Percentiles rank a stretch among this genome's conserved stretches.
phyloP scores from a whole-genome alignment of 176 grass and related monocot species.

The Hsuehochloa calcarea region DNA sequence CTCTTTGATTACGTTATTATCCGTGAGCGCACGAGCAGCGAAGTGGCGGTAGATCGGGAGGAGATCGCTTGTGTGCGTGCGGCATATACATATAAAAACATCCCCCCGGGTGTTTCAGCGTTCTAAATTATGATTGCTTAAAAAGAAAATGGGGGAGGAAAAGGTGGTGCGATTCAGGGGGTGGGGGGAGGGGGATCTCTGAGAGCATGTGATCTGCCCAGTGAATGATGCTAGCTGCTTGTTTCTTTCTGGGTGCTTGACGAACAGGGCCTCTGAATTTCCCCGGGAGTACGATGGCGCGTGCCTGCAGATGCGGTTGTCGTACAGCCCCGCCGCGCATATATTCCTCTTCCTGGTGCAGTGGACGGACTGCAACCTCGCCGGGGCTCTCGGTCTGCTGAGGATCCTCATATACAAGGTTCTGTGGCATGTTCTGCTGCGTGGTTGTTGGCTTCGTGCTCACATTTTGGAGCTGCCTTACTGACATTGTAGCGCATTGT shows the following conservation, averaged over 20 bases:
- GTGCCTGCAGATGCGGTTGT: slow-evolving; percentile 82
- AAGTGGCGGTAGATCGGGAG: slow-evolving; percentile 24
- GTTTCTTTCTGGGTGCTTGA: not conserved
- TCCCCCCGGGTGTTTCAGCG: slow-evolving; percentile 6
- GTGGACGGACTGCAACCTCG: slow-evolving; percentile 79
- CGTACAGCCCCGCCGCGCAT: slow-evolving; percentile 67
- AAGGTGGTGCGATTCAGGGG: not conserved
- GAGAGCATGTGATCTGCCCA: slow-evolving; percentile 8
- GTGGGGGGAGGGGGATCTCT: not conserved
- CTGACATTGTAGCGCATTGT: slow-evolving; percentile 22
- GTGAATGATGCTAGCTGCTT: slow-evolving; percentile 4
- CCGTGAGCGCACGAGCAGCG: not conserved
- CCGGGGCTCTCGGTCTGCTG: slow-evolving; percentile 65
- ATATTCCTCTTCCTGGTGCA: slow-evolving; percentile 81
- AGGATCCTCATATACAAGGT: slow-evolving; percentile 90
- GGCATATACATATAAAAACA: slow-evolving; percentile 9
- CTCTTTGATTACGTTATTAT: not conserved
- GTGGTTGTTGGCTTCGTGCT: not conserved
- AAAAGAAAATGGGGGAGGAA: not conserved
- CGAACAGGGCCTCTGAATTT: slow-evolving; percentile 71
- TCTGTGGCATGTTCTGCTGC: not conserved
- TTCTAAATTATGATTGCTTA: slow-evolving; percentile 22
- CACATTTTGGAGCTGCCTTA: not conserved
- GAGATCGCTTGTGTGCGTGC: slow-evolving; percentile 23
- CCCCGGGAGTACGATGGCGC: slow-evolving; percentile 70